Evolutionary conservation across 2,329 filamentous ascomycete species (phyloP), one percentile per base, ranked within the genome.

Genomic region (Tolypocladium inflatum): DNA sequence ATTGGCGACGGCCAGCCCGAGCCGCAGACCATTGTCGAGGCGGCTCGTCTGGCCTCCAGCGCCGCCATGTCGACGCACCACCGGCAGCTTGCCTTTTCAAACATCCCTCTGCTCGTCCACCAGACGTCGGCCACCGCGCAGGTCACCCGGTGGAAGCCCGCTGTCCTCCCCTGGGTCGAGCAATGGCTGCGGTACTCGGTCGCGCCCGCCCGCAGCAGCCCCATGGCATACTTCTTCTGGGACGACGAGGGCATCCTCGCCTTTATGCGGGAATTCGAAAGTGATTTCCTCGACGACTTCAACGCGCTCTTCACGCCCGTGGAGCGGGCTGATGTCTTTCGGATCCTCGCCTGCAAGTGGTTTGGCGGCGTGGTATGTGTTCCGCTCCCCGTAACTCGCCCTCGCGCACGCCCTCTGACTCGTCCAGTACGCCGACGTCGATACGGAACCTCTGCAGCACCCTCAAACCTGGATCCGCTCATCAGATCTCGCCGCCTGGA

Each of bases 221-320:
- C 61, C 38, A 66, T 66, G 64, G 63, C 65, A 17, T 66, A 66
- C 39, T 64, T 66, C 39, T 63, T 65, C 55, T 66, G 65, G 65
- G 57, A 60, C 11, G 62, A 66, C 37, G 55, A 60, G 0, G 65
- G 65, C 2, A 63, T 66, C 21, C 37, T 52, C 39, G 50, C 57
- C 56, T 57, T 66, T 26, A 61, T 66, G 41, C 56, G 61, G 6
- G 59, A 60, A n/a, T 62, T 60, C 50, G 62, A 66, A 45, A 21
- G n/a, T 2, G 55, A 59, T 8, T 60, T 65, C 26, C 17, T 62
- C 10, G 35, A 59, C 10, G 60, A 62, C 38, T 65, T 62, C 21
- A 54, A 60, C 4, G 43, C 55, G 4, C 33, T 60, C 50, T 64
- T 66, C 39, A 61, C 63, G 9, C 60, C 56, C 9, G 62, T 66